These are phyloP conservation scores for Bryoerythrophyllum caledonicum DNA, from an alignment of 225 moss, liverwort and hornwort species.

Conservation along the genomic window DNA sequence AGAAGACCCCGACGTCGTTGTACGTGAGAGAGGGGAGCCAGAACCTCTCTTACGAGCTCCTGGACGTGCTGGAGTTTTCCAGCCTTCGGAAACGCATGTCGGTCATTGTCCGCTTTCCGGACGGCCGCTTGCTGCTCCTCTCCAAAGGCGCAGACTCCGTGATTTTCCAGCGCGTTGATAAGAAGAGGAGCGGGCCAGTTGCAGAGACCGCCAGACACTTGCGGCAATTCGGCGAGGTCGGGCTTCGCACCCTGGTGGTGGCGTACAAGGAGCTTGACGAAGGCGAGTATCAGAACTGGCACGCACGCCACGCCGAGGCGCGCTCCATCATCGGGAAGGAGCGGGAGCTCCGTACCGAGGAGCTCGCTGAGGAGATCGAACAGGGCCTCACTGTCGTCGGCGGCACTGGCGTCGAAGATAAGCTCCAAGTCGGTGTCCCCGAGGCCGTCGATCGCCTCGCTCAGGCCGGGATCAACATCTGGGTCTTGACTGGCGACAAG, in stretches of 20 bases:
- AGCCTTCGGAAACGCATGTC: conserved; percentile 87
- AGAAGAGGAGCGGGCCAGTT: conserved; percentile 35
- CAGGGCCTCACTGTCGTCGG: conserved; percentile 54
- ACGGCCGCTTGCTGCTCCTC: conserved; percentile 60
- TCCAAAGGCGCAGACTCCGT: conserved; percentile 84
- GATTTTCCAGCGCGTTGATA: conserved; percentile 51
- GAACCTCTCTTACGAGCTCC: conserved; percentile 57
- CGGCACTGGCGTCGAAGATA: conserved; percentile 82
- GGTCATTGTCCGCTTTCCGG: conserved; percentile 73
- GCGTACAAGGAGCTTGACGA: conserved; percentile 69
- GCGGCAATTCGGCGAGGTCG: conserved; percentile 72
- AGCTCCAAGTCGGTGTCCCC: conserved; percentile 73
- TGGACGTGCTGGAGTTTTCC: conserved; percentile 75
- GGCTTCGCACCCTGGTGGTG: conserved; percentile 73
- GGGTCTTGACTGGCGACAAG: conserved; percentile 84
- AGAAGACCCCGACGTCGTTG: conserved; percentile 54
- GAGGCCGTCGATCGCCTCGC: conserved; percentile 68
- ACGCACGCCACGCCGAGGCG: conserved; percentile 43
- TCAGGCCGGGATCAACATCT: conserved; percentile 67
- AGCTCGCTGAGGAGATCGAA: conserved; percentile 65
- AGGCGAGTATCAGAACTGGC: conserved; percentile 55
- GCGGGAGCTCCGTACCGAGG: conserved; percentile 51
- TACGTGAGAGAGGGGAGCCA: conserved; percentile 45
- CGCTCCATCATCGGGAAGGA: conserved; percentile 51
- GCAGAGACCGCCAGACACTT: conserved; percentile 52